Conservation (phyloP, 352 stramenopile species). For the Phytophthora tubulina region DNA sequence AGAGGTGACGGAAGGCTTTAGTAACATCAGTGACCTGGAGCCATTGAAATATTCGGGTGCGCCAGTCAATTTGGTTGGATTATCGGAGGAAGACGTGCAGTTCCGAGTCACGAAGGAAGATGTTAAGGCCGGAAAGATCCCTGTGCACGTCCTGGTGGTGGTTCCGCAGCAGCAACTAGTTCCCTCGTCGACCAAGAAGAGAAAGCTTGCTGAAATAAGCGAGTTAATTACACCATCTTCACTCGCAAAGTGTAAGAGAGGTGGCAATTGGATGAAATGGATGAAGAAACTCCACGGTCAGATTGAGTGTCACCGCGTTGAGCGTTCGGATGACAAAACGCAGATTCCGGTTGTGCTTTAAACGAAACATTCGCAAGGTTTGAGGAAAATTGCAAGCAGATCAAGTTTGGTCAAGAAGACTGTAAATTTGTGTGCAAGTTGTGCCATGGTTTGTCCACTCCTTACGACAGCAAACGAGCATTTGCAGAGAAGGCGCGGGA, state of each 20-base stretch:
- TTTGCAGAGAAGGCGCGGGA: constrained; percentile 27
- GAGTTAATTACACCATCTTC: constrained; percentile 37
- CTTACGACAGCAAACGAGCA: constrained; percentile 29
- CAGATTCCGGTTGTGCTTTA: constrained; percentile 36
- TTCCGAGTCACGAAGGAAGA: not conserved
- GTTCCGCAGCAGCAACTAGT: not conserved
- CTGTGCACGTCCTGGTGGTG: constrained; percentile 11
- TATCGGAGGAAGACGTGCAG: not conserved
- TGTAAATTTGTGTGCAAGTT: constrained; percentile 32
- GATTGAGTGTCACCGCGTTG: constrained; percentile 36
- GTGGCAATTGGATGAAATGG: constrained; percentile 32
- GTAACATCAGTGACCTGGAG: not conserved
- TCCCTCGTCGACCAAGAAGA: constrained; percentile 26
- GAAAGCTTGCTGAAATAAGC: constrained; percentile 30
- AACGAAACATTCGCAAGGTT: constrained; percentile 36
- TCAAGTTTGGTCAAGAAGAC: constrained; percentile 27
- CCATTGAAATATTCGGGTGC: not conserved
- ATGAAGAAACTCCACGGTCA: constrained; percentile 33
- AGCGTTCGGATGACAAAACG: constrained; percentile 13
- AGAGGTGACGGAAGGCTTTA: not conserved
- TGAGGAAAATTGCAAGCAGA: constrained; percentile 34
- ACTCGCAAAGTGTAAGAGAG: constrained; percentile 34
- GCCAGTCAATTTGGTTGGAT: not conserved
- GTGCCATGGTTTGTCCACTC: constrained; percentile 27
- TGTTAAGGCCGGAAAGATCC: not conserved